phyloP scores from a whole-genome alignment of 2,329 filamentous ascomycete genomes.

The Aspergillus neotritici region DNA sequence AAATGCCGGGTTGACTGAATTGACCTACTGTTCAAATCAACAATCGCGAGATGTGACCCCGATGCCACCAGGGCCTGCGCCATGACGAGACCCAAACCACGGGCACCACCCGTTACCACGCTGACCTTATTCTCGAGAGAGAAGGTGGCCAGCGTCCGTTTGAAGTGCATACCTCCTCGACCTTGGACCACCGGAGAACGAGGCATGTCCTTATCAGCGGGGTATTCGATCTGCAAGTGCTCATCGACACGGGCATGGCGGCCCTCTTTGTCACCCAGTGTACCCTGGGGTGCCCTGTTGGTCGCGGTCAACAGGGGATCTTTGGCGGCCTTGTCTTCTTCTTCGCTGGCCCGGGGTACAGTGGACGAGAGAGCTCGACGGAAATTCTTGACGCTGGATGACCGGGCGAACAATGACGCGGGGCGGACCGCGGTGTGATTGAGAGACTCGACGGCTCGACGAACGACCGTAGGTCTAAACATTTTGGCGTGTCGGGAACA shows the following conservation, averaged over 20 bases:
- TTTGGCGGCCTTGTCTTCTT: conserved; percentile 20
- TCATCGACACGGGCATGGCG: conserved; percentile 75
- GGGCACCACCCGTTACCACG: conserved; percentile 82
- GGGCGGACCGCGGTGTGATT: conserved; percentile 14
- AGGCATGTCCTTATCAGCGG: conserved; percentile 67
- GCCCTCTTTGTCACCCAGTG: conserved; percentile 50
- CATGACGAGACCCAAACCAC: conserved; percentile 87
- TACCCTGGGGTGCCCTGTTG: conserved; percentile 26
- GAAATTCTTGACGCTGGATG: conserved; percentile 11
- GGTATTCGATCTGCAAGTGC: conserved; percentile 71
- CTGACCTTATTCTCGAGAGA: conserved; percentile 78
- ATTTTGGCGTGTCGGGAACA: conserved; percentile 12
- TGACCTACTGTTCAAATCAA: conserved; percentile 80
- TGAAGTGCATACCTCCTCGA: conserved; percentile 73
- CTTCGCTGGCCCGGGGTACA: conserved; percentile 18
- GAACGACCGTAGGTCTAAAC: conserved; percentile 24
- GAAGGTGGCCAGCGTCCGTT: conserved; percentile 78
- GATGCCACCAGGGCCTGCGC: conserved; percentile 84
- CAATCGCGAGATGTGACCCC: conserved; percentile 82
- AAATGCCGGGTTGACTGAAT: neutral
- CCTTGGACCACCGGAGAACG: conserved; percentile 65
- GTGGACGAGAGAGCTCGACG: conserved; percentile 29
- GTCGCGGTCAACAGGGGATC: conserved; percentile 24
- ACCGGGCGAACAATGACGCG: conserved; percentile 13
- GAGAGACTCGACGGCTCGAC: conserved; percentile 22